phyloP scores from a whole-genome alignment of 139 green algal genomes.

The Gonium pectorale region DNA sequence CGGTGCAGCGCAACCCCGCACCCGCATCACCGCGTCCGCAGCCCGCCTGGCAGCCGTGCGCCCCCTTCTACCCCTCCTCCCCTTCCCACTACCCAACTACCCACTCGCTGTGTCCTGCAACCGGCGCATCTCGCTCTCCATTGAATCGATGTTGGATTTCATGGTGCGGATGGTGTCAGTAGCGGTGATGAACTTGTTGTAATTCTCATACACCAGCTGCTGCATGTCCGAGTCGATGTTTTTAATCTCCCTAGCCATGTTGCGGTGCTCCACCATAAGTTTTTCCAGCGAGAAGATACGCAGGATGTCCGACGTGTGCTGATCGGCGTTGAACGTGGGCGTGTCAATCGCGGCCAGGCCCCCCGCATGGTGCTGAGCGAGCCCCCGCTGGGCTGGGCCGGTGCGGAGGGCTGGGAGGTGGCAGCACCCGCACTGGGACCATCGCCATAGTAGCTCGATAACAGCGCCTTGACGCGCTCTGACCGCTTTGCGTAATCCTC shows the following conservation, averaged over 20 bases:
- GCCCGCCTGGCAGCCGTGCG: no score
- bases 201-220: conserved; percentile 98
- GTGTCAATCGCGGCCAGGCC: conserved; percentile 58
- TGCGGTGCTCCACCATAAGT: conserved; percentile 82
- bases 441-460: conserved; percentile 82
- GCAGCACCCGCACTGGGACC: neutral
- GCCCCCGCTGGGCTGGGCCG: neutral
- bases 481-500: conserved; percentile 63
- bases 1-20: no score
- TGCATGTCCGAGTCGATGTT: conserved; percentile 97
- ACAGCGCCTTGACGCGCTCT: conserved; percentile 72
- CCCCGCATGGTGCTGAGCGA: neutral
- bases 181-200: conserved; percentile 97
- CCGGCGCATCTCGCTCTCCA: conserved; percentile 79
- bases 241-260: conserved; percentile 90
- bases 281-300: conserved; percentile 69
- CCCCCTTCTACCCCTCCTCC: no score
- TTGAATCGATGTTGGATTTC: conserved; percentile 73
- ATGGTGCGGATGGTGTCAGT: conserved; percentile 93
- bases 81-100: no score
- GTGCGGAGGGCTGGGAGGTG: neutral
- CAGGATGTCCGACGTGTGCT: conserved; percentile 65
- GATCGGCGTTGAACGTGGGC: conserved; percentile 66
- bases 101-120: conserved; percentile 27
- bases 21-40: no score